Conservation (phyloP, 306 rosid genomes). For the Castanea sativa region DNA sequence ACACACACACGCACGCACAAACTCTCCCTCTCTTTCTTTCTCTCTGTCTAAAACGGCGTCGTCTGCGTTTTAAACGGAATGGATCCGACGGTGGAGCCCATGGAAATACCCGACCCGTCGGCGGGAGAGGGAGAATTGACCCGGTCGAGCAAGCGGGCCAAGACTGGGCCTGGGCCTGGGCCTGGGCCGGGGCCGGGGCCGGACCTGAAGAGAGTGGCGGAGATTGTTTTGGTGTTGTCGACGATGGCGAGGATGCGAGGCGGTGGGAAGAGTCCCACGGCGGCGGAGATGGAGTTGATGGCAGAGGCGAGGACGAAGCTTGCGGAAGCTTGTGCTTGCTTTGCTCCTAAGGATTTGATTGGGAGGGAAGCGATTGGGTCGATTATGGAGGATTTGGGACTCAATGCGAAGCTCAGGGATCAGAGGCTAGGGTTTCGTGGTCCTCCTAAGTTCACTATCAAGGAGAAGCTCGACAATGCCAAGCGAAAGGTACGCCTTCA, state of each 20-base stretch:
- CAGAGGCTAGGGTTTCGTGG: constrained; percentile 79
- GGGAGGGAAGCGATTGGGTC: constrained; percentile 65
- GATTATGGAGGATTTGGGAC: constrained; percentile 83
- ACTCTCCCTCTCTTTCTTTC: constrained; percentile 15
- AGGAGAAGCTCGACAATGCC: constrained; percentile 54
- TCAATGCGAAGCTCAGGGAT: constrained; percentile 58
- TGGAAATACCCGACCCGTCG: constrained; percentile 3
- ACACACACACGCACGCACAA: neutral
- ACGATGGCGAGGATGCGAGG: constrained; percentile 78
- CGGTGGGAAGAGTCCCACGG: constrained; percentile 62
- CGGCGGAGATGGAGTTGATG: constrained; percentile 68
- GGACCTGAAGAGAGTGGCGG: constrained; percentile 78
- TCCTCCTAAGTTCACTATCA: constrained; percentile 66
- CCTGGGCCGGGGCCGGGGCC: neutral
- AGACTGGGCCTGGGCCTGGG: constrained; percentile 20
- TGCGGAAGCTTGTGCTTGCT: constrained; percentile 53
- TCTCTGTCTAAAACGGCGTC: constrained; percentile 8
- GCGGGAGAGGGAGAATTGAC: constrained; percentile 23
- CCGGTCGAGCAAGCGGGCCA: constrained; percentile 53
- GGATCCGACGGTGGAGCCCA: constrained; percentile 29
- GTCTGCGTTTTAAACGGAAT: constrained; percentile 16
- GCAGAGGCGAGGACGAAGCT: constrained; percentile 76
- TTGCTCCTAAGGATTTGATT: constrained; percentile 81
- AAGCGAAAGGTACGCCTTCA: constrained; percentile 64
- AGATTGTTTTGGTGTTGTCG: constrained; percentile 80